A percentile compares a stretch with the other conserved stretches of the same genome.
phyloP scores from a whole-genome alignment of 169 alveolate species.

The Plasmodium relictum region DNA sequence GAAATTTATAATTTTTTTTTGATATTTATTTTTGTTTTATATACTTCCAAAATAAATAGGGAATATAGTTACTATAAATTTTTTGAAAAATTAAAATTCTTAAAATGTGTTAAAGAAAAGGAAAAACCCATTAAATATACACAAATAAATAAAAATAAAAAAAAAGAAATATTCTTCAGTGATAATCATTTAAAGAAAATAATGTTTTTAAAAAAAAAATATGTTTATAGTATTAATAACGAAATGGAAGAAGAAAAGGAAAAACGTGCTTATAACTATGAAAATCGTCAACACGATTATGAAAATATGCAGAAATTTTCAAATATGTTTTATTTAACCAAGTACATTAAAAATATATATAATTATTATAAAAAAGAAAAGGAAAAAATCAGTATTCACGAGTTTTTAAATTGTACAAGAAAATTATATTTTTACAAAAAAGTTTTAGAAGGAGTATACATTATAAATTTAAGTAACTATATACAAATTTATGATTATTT shows the following conservation, averaged over 20 bases:
- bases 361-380: slow-evolving; percentile 10
- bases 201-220: too few relatives aligned
- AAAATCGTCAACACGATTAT: too few relatives aligned
- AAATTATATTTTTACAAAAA: slow-evolving; percentile 39
- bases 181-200: too few relatives aligned
- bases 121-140: neutral
- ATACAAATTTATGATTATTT: slow-evolving; percentile 54
- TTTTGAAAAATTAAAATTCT: neutral
- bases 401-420: slow-evolving; percentile 31
- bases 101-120: neutral
- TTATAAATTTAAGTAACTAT: slow-evolving; percentile 41
- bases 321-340: neutral
- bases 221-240: too few relatives aligned
- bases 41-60: neutral
- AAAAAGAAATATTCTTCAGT: too few relatives aligned
- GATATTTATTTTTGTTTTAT: neutral
- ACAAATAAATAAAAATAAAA: too few relatives aligned
- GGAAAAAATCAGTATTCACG: slow-evolving; percentile 8
- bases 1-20: neutral
- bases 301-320: too few relatives aligned
- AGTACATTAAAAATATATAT: slow-evolving; percentile 6
- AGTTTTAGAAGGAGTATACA: slow-evolving; percentile 61
- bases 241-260: neutral
- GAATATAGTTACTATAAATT: neutral
- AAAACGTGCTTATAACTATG: neutral